Evolutionary conservation across 768 basidiomycete genomes (phyloP).

Genomic region (Boletus subcaerulescens): DNA sequence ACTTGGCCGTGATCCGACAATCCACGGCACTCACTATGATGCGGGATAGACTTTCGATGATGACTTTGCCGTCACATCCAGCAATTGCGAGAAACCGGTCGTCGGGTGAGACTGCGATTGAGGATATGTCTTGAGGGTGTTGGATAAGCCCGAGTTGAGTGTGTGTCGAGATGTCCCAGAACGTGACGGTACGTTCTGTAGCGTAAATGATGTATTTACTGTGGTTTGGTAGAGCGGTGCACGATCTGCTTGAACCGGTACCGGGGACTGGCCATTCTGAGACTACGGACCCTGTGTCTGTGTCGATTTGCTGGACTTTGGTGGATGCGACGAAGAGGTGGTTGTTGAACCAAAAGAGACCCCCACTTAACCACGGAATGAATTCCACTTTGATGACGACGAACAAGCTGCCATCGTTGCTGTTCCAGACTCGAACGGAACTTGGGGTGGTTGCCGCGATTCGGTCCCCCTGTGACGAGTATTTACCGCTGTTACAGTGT

Average conservation of each 20-base stretch:
- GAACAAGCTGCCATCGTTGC: not conserved
- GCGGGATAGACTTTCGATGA: not conserved
- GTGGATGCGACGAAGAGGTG: not conserved
- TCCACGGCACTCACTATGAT: not conserved
- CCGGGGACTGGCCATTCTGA: not conserved
- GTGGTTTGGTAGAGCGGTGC: not conserved
- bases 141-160: not conserved
- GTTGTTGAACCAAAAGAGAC: not conserved
- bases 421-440: not conserved
- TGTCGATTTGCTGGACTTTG: not conserved
- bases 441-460: not conserved
- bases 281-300: not conserved
- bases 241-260: accelerated
- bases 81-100: not conserved
- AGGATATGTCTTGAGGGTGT: not conserved
- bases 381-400: not conserved
- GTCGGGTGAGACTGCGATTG: not conserved
- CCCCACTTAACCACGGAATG: not conserved
- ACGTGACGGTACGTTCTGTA: not conserved
- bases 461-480: not conserved
- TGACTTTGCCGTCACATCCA: not conserved
- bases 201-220: not conserved
- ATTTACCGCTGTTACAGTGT: not conserved
- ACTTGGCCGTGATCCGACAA: not conserved
- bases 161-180: not conserved